These are phyloP conservation scores for Psidium friedrichsthalianum DNA, from an alignment of 345 rosid species.

Conservation along the genomic window DNA sequence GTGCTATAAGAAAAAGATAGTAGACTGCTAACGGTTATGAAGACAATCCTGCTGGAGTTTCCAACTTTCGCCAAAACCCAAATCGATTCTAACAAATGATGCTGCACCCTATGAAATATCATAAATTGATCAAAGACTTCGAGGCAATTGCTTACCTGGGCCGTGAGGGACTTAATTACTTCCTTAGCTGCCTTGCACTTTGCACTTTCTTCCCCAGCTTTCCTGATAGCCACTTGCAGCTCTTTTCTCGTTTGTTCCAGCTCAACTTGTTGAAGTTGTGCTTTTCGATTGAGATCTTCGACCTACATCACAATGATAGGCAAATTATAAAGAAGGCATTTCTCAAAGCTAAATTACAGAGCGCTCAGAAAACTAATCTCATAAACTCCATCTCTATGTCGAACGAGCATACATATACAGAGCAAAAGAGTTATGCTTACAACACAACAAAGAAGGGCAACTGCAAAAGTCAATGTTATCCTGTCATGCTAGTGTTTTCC, in stretches of 20 bases:
- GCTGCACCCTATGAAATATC: background rate
- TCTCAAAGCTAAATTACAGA: background rate
- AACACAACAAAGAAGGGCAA: background rate
- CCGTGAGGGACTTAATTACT: conserved; percentile 68
- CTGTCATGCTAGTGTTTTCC: background rate
- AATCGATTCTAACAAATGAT: background rate
- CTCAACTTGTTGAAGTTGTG: conserved; percentile 61
- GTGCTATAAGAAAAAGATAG: background rate
- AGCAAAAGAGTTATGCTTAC: background rate
- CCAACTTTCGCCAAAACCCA: background rate
- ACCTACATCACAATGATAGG: conserved; percentile 20
- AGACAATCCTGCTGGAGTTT: background rate
- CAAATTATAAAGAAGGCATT: background rate
- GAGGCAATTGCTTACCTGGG: conserved; percentile 32
- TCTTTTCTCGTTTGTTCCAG: conserved; percentile 45
- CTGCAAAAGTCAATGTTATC: background rate
- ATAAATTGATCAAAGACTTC: background rate
- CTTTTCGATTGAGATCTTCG: conserved; percentile 44
- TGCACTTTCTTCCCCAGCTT: conserved; percentile 61
- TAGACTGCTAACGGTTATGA: background rate
- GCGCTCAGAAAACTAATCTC: background rate
- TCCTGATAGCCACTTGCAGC: conserved; percentile 51
- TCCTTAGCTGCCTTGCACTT: conserved; percentile 79
- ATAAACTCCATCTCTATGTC: background rate
- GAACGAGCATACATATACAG: background rate